Base-by-base conservation (phyloP, 2,329 filamentous ascomycete species). In the Pseudocercospora pini-densiflorae region DNA sequence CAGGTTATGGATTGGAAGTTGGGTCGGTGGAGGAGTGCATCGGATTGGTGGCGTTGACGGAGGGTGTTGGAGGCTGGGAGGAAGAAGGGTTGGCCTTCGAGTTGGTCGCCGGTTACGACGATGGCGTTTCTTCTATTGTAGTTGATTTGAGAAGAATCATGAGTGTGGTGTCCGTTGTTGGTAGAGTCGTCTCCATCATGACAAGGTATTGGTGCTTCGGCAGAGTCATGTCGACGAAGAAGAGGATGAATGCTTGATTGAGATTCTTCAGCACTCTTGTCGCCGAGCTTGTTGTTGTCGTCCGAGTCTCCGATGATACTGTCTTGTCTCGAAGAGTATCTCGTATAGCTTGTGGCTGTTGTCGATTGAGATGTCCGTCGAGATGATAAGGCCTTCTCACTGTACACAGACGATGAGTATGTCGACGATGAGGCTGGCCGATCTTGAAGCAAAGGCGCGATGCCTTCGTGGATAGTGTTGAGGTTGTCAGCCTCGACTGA, bases 361-460 rank as follows among this genome's bases (percentile, higher is more conserved):
- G 55, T 58, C 19, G 55, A 58, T 58, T 40, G 55, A 43, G 55
- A 58, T 58, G 55, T 33, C 21, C 55, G 16, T 40, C 55, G 55
- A 3, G 55, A 43, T 10, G 55, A 58, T 27, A 24, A 58, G 31
- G 55, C 53, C 53, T 57, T 57, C 12, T 27, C n/a, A 24, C 53
- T 58, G 29, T 33, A 58, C 31, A 36, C 31, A 2, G 16, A 58
- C 31, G 55, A 43, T 10, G 55, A 58, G 2, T 23, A 31, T 36
- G 55, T 58, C 31, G 55, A 58, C 2, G 33, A 43, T 58, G 55
- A 58, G 16, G 55, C 24, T 27, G 55, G 55, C n/a, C 55, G 29
- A 40, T 40, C 29, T 40, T 58, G 16, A 10, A 58, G 31, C 33
- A 36, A 43, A 40, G 55, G 29, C 21, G 9, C 55, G 55, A 24